Evolutionary conservation across 192 early-diverging fungal species (phyloP).

Genomic region (Dissophora ornata): DNA sequence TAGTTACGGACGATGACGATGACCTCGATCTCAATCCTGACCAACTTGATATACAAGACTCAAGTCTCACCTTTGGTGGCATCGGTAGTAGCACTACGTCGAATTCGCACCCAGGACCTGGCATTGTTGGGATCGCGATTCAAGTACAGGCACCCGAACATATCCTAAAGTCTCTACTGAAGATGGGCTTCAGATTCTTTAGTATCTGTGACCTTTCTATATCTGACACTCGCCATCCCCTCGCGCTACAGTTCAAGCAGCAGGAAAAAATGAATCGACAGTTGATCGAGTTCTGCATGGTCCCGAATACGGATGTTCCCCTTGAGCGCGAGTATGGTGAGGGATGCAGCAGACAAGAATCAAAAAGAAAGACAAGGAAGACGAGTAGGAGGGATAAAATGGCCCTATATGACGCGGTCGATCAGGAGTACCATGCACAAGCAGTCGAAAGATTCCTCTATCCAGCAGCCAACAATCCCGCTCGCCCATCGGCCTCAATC

Average conservation of each 20-base stretch:
- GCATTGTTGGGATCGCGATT: slow-evolving; percentile 45
- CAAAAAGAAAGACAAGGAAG: background rate
- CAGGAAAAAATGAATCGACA: slow-evolving; percentile 41
- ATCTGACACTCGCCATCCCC: slow-evolving; percentile 34
- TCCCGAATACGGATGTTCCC: slow-evolving; percentile 13
- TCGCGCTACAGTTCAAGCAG: slow-evolving; percentile 36
- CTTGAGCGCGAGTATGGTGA: no score
- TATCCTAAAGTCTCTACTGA: slow-evolving; percentile 22
- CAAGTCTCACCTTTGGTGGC: slow-evolving; percentile 43
- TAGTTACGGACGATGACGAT: background rate
- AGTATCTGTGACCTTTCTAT: slow-evolving; percentile 50
- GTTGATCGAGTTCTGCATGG: slow-evolving; percentile 52
- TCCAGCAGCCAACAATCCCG: slow-evolving; percentile 19
- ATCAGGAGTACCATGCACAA: slow-evolving; percentile 16
- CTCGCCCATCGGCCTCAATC: slow-evolving; percentile 14
- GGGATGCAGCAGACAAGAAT: background rate
- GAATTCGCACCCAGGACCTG: slow-evolving; percentile 39
- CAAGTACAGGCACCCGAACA: slow-evolving; percentile 39
- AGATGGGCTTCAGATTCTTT: slow-evolving; percentile 48
- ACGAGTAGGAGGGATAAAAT: background rate
- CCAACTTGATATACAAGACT: slow-evolving; percentile 23
- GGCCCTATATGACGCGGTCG: background rate
- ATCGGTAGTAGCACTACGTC: slow-evolving; percentile 46
- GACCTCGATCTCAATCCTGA: slow-evolving; percentile 2
- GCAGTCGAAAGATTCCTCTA: slow-evolving; percentile 30